phyloP scores from a whole-genome alignment of 2,329 filamentous ascomycete genomes.

The Ascochyta lentis region DNA sequence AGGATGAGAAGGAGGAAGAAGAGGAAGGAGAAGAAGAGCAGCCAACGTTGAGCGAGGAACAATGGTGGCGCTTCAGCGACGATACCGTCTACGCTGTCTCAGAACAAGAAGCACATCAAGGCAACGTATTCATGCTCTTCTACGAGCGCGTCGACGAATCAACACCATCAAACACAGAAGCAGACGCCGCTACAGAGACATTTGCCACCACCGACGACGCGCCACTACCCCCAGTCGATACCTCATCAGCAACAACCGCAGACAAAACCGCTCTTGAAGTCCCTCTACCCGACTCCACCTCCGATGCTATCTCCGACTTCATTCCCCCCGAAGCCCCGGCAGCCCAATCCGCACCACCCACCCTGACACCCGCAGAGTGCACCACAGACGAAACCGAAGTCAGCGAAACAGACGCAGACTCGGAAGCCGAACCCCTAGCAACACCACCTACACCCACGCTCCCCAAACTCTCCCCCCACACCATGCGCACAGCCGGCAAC shows the following conservation, averaged over 20 bases:
- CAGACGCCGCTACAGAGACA: not conserved
- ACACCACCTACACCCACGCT: slow-evolving; percentile 17
- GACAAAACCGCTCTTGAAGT: slow-evolving; percentile 21
- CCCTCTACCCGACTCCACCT: slow-evolving; percentile 28
- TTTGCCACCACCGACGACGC: slow-evolving; percentile 18
- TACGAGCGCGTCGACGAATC: slow-evolving; percentile 71
- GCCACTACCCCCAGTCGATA: slow-evolving; percentile 28
- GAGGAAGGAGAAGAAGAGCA: slow-evolving; percentile 30
- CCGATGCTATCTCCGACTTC: not conserved
- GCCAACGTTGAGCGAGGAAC: slow-evolving; percentile 43
- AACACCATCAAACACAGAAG: slow-evolving; percentile 41
- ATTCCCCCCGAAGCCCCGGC: slow-evolving; percentile 22
- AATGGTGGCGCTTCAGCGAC: slow-evolving; percentile 93
- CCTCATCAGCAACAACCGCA: not conserved
- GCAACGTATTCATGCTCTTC: slow-evolving; percentile 95
- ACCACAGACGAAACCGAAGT: slow-evolving; percentile 18
- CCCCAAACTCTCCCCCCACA: slow-evolving; percentile 25
- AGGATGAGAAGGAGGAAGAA: slow-evolving; percentile 7
- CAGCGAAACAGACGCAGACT: slow-evolving; percentile 33
- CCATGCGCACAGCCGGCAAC: slow-evolving; percentile 40
- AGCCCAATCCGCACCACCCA: not conserved
- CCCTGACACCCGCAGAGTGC: not conserved
- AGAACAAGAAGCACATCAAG: slow-evolving; percentile 75
- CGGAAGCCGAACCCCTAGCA: slow-evolving; percentile 13
- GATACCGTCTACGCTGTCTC: slow-evolving; percentile 78